phyloP scores from a whole-genome alignment of 371 early-diverging fungal genomes.

The Mucor circinelloides region DNA sequence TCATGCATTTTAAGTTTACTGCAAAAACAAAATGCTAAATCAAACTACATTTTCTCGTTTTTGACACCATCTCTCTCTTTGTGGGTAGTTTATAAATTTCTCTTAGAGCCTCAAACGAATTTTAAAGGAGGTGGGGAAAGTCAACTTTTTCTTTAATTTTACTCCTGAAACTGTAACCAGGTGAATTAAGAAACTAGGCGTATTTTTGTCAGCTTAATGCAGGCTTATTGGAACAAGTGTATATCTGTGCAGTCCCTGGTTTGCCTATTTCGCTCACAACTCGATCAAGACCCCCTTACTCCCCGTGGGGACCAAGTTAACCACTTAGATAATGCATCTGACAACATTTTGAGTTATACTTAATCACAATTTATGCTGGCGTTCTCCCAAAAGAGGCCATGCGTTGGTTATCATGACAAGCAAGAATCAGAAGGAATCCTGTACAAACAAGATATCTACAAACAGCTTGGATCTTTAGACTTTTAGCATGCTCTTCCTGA shows the following conservation, averaged over 20 bases:
- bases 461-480: background rate
- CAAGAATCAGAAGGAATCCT: background rate
- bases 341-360: background rate
- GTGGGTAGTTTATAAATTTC: background rate
- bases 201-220: background rate
- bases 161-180: background rate
- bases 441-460: background rate
- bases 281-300: background rate
- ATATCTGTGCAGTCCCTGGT: background rate
- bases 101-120: background rate
- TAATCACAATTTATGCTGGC: background rate
- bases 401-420: background rate
- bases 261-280: background rate
- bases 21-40: background rate
- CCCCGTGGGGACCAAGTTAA: background rate
- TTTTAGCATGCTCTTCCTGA: background rate
- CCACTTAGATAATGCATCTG: background rate
- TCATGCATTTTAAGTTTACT: background rate
- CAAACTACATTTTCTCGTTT: background rate
- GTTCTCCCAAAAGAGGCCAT: background rate
- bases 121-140: background rate
- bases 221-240: background rate
- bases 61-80: background rate
- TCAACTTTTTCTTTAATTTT: background rate
- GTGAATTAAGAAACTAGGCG: background rate